A percentile compares a stretch with the other conserved stretches of the same genome.
Evolutionary conservation across 2,329 filamentous ascomycete species (phyloP).

Genomic region (Colletotrichum lentis): DNA sequence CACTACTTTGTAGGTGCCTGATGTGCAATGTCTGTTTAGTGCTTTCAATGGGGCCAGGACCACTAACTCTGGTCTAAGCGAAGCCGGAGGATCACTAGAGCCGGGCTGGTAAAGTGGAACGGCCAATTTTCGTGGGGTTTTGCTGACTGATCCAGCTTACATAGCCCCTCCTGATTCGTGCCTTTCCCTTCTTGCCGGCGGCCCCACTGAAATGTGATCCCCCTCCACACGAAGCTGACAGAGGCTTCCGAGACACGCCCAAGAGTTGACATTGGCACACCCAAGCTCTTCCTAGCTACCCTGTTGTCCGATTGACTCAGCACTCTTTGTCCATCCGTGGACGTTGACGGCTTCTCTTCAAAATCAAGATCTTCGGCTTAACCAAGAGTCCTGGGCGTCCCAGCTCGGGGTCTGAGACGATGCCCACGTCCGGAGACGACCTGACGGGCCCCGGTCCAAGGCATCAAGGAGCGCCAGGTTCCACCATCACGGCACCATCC

Average conservation of each 20-base stretch:
- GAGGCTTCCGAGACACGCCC: slow-evolving; percentile 27
- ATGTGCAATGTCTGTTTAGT: background rate
- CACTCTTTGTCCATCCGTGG: background rate
- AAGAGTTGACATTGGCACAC: slow-evolving; percentile 19
- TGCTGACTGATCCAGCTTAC: background rate
- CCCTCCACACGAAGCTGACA: no score
- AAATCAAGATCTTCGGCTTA: slow-evolving; percentile 15
- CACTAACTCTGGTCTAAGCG: slow-evolving; percentile 11
- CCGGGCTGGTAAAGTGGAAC: background rate
- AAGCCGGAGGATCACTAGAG: slow-evolving; percentile 15
- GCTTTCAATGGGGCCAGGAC: background rate
- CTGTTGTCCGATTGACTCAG: slow-evolving; percentile 1
- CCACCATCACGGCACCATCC: slow-evolving; percentile 9
- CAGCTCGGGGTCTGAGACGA: slow-evolving; percentile 30
- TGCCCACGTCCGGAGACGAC: slow-evolving; percentile 20
- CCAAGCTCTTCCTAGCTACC: slow-evolving; percentile 1
- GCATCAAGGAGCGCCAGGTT: slow-evolving; percentile 12
- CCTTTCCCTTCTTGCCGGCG: no score
- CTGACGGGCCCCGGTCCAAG: background rate
- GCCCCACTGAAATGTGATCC: no score
- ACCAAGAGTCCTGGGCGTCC: slow-evolving; percentile 20
- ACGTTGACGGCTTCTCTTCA: background rate
- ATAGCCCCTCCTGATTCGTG: no score
- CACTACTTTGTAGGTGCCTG: background rate
- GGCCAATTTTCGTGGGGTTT: background rate